A percentile compares a stretch with the other conserved stretches of the same genome.
These are phyloP conservation scores for Blastomyces silverae DNA, from an alignment of 2,329 filamentous ascomycete genomes.

Conservation along the genomic window DNA sequence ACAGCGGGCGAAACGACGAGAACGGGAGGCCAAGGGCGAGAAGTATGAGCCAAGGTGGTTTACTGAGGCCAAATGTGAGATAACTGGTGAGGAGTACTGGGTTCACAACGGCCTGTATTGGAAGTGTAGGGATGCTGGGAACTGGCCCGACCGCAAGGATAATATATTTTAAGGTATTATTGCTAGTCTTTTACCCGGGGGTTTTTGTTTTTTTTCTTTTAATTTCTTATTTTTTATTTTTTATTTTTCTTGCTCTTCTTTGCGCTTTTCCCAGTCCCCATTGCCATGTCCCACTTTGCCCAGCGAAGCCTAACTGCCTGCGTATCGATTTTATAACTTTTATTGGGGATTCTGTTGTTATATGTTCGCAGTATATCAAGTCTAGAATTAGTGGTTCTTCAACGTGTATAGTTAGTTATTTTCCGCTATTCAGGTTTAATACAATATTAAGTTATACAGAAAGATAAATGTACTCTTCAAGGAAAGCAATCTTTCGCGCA, in stretches of 20 bases:
- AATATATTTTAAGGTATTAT: slow-evolving; percentile 56
- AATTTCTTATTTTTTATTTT: not conserved
- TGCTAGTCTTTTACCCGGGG: not conserved
- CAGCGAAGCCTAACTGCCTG: too few species aligned
- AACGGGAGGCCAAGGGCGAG: slow-evolving; percentile 69
- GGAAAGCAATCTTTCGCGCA: too few species aligned
- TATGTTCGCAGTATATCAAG: not conserved
- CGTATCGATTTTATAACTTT: not conserved
- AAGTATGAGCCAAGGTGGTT: slow-evolving; percentile 87
- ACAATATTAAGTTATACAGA: not conserved
- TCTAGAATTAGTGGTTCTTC: not conserved
- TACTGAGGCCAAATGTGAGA: slow-evolving; percentile 59
- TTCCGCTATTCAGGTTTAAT: not conserved
- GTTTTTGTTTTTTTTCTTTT: not conserved
- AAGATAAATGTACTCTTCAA: not conserved
- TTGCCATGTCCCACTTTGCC: too few species aligned
- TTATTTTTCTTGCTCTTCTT: not conserved
- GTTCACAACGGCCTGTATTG: slow-evolving; percentile 84
- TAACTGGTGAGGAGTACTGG: slow-evolving; percentile 89
- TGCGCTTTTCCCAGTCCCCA: not conserved
- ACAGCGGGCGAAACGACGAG: slow-evolving; percentile 68
- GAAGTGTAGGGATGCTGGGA: slow-evolving; percentile 55
- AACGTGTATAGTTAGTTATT: slow-evolving; percentile 1
- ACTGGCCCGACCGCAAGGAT: slow-evolving; percentile 68
- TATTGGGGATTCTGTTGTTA: not conserved